Evolutionary conservation across 2,329 filamentous ascomycete genomes (phyloP), one percentile per base, ranked within the genome.

Genomic region (Ilyonectria mors-panacis): DNA sequence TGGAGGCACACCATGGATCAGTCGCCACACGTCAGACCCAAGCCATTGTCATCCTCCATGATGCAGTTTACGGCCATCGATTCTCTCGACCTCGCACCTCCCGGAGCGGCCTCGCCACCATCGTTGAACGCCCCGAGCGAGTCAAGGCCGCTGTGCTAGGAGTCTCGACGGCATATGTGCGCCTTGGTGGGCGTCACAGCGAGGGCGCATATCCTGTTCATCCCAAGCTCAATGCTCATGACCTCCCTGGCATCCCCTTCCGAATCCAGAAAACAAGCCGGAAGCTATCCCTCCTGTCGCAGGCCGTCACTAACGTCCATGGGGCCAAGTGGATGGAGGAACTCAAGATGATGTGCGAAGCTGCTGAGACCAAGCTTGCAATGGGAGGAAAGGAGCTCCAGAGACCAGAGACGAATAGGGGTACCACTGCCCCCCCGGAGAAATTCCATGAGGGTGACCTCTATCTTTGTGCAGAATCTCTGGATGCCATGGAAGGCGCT

Each of bases 241-340:
- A 85, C 10, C 81, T 91, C 15, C 86, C 88, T 48, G 85, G 83
- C 58, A 88, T 92, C 21, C 94, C 94, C 0, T 98, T 98, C 78
- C 90, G 90, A 68, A 97, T 99, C 73, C 89, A 89, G 67, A 97
- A 95, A 81, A 96, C 95, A 0, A 86, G 87, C 8, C 88, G 96
- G 10, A 87, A 85, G 7, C 80, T 98, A 59, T 83, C 93, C 6
- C 85, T 99, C 35, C 88, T 87, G 19, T 94, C 94, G 2, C 87
- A 89, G 3, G 91, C 91, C 1, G 95, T 98, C 7, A 95, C 94
- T 7, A 94, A 95, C 78, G 94, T 99, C 0, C 96, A 99, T 81
- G 95, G 95, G 1, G 87, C 85, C 3, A 93, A 93, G 70, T 98
- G 95, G 95, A 98, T 98, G 95, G 90, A 93, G 59, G 95, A 98